Evolutionary conservation across 495 filamentous ascomycete genomes (phyloP).

Genomic region (Aspergillus wentii): DNA sequence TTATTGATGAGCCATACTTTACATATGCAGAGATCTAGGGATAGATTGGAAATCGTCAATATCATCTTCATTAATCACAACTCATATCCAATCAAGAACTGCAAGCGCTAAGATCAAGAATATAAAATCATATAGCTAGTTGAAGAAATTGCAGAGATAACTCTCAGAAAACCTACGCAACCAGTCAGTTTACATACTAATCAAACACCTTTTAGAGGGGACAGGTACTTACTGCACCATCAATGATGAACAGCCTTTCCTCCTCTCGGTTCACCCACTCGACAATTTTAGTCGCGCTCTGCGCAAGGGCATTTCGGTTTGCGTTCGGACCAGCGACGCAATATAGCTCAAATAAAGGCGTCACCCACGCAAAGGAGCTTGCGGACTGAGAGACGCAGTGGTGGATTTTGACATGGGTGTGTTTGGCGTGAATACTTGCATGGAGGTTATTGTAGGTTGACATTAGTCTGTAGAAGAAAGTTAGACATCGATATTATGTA

Average conservation of each 20-base stretch:
- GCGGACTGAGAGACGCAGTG: conserved; percentile 69
- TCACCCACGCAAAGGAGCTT: conserved; percentile 83
- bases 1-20: too few relatives aligned
- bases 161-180: too few relatives aligned
- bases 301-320: conserved; percentile 71
- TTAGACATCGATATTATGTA: conserved; percentile 3
- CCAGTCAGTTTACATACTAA: too few relatives aligned
- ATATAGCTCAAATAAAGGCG: conserved; percentile 88
- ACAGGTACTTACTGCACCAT: conserved; percentile 67
- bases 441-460: conserved; percentile 82
- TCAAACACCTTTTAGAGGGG: too few relatives aligned
- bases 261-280: conserved; percentile 90
- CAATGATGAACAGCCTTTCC: conserved; percentile 90
- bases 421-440: conserved; percentile 74
- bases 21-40: too few relatives aligned
- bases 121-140: too few relatives aligned
- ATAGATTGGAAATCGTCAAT: too few relatives aligned
- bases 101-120: too few relatives aligned
- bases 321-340: conserved; percentile 79
- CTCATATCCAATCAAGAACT: too few relatives aligned
- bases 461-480: conserved; percentile 52
- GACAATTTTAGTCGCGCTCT: conserved; percentile 79
- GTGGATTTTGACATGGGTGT: conserved; percentile 78
- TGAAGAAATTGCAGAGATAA: too few relatives aligned
- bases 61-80: too few relatives aligned